Percentiles rank a stretch among this genome's conserved stretches.
Evolutionary conservation across 805 yeast genomes (phyloP).

Genomic region (Komagataella populi): DNA sequence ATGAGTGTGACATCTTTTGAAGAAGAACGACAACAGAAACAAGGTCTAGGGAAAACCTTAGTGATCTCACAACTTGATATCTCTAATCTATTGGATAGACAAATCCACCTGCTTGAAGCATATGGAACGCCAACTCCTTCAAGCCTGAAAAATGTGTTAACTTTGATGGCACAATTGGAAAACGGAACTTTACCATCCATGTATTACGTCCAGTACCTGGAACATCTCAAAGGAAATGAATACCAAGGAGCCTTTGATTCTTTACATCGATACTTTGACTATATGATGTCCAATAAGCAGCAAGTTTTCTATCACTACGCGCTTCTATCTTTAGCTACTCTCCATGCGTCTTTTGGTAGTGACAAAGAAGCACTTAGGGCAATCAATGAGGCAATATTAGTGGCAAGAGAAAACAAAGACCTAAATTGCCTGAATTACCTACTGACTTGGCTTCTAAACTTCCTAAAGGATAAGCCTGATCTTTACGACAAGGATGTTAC

Average conservation of each 20-base stretch:
- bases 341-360: slow-evolving; percentile 58
- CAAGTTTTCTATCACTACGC: slow-evolving; percentile 67
- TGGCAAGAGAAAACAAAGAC: slow-evolving; percentile 80
- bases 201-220: slow-evolving; percentile 48
- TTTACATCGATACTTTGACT: slow-evolving; percentile 53
- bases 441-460: slow-evolving; percentile 61
- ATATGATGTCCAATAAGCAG: slow-evolving; percentile 55
- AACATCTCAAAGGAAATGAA: slow-evolving; percentile 42
- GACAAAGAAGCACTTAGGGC: slow-evolving; percentile 61
- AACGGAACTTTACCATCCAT: slow-evolving; percentile 27
- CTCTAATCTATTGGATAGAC: slow-evolving; percentile 33
- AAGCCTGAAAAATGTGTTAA: slow-evolving; percentile 25
- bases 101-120: slow-evolving; percentile 36
- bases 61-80: slow-evolving; percentile 39
- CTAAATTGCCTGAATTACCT: slow-evolving; percentile 57
- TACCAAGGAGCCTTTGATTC: slow-evolving; percentile 48
- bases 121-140: slow-evolving; percentile 37
- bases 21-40: background rate
- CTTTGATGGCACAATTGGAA: slow-evolving; percentile 32
- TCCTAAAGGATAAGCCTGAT: slow-evolving; percentile 54
- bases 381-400: slow-evolving; percentile 75
- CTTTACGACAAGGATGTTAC: slow-evolving; percentile 20
- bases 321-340: slow-evolving; percentile 52
- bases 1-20: background rate
- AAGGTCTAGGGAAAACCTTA: slow-evolving; percentile 9